A percentile compares a stretch with the other conserved stretches of the same genome.
Evolutionary conservation across 2,329 filamentous ascomycete genomes (phyloP).

Genomic region (Colletotrichum sp.): DNA sequence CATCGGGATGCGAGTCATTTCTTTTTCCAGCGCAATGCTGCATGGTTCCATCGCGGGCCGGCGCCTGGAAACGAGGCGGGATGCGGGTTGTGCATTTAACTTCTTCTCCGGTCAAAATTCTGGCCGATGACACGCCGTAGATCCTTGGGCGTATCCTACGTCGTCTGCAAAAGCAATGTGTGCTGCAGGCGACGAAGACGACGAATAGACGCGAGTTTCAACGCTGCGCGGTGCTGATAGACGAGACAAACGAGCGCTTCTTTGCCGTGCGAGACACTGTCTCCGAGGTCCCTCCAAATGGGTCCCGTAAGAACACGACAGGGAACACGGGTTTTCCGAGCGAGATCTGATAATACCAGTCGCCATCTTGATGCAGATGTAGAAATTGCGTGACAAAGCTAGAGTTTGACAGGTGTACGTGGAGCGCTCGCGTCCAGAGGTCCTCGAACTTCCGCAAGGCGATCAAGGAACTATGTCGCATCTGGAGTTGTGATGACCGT

Average conservation of each 20-base stretch:
- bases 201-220: background rate
- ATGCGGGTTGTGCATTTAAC: background rate
- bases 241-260: background rate
- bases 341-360: background rate
- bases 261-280: background rate
- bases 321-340: background rate
- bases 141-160: background rate
- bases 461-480: background rate
- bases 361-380: background rate
- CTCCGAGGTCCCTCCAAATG: background rate
- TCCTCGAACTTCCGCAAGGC: background rate
- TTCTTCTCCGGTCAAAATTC: background rate
- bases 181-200: background rate
- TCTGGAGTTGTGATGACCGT: background rate
- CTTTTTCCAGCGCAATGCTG: background rate
- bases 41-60: constrained; percentile 8
- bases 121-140: background rate
- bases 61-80: background rate
- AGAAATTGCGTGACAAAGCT: background rate
- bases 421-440: background rate
- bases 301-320: background rate
- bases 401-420: background rate
- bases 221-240: background rate
- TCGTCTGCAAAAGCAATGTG: background rate
- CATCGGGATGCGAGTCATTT: background rate